Conservation (phyloP, 805 yeast species). For the Dipodascus albidus region DNA sequence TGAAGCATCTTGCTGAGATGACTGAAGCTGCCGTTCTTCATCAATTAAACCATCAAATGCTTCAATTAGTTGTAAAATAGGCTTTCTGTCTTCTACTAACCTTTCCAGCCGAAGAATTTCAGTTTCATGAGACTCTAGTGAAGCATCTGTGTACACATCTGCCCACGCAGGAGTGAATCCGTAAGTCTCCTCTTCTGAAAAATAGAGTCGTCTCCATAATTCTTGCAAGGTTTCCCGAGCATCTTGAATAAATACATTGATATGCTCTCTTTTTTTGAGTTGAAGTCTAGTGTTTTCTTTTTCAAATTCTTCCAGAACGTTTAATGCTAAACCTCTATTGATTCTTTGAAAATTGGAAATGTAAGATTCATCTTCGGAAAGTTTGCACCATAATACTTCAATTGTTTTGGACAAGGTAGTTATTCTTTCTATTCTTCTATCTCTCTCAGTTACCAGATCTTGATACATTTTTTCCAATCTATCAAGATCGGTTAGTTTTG, state of each 20-base stretch:
- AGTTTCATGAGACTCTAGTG: slow-evolving; percentile 51
- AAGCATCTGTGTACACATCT: slow-evolving; percentile 43
- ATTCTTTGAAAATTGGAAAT: slow-evolving; percentile 30
- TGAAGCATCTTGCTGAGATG: slow-evolving; percentile 68
- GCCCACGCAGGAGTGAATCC: slow-evolving; percentile 34
- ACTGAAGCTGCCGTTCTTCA: slow-evolving; percentile 53
- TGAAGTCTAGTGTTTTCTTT: slow-evolving; percentile 47
- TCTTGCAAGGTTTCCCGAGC: slow-evolving; percentile 47
- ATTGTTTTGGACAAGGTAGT: slow-evolving; percentile 31
- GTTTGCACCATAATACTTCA: slow-evolving; percentile 41
- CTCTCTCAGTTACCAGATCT: slow-evolving; percentile 27
- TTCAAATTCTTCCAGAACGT: slow-evolving; percentile 39
- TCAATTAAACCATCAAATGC: slow-evolving; percentile 42
- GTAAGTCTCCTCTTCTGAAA: slow-evolving; percentile 38
- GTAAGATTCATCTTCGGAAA: slow-evolving; percentile 36
- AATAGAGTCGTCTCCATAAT: slow-evolving; percentile 53
- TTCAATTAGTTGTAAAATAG: slow-evolving; percentile 44
- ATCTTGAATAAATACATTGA: slow-evolving; percentile 57
- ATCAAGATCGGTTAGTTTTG: slow-evolving; percentile 22
- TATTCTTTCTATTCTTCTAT: slow-evolving; percentile 22
- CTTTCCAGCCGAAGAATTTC: slow-evolving; percentile 44
- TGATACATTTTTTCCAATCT: slow-evolving; percentile 12
- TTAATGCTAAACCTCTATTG: slow-evolving; percentile 37
- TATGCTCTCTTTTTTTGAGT: slow-evolving; percentile 46
- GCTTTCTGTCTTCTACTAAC: slow-evolving; percentile 39